Evolutionary conservation across 2,329 filamentous ascomycete species (phyloP), one percentile per base, ranked within the genome.

Genomic region (Coniochaeta sp.): DNA sequence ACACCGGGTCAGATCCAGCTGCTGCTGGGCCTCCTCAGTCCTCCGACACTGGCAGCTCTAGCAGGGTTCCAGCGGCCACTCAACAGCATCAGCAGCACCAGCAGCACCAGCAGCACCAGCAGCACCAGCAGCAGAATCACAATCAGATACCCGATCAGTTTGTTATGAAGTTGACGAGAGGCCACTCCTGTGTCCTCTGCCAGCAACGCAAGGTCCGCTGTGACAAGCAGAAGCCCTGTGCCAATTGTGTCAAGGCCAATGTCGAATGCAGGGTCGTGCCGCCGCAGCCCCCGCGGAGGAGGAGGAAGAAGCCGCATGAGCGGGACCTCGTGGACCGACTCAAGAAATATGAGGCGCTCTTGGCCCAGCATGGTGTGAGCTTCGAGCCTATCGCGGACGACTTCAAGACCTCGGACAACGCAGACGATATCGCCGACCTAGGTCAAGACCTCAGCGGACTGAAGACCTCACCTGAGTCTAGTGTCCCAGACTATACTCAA

Each of bases 181-280:
- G 79, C 53, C 79, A 80, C 55, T 81, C 78, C 54, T 92, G 88
- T 61, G 76, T 89, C 13, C 74, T 84, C 18, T 92, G 88, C 62
- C 86, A 91, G 63, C 85, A 87, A 64, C 81, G 86, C 55, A 90
- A 90, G 65, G 78, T 90, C 38, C 83, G 83, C 54, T 90, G 87
- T 66, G 83, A 89, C 66, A 86, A 85, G 67, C 81, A 77, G 58
- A 83, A 83, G 66, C 86, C 86, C 14, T 90, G 87, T 62, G 73
- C 78, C 60, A 85, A 86, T 66, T 89, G 86, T 62, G 71, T 82
- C 63, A 85, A 79, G 66, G 76, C 79, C 50, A 69, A 74, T 20
- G 77, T 77, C 28, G 78, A 87, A 57, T 90, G 83, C 63, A 74
- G 76, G 32, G 78, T 84, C 7, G 67, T 79, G 56, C 70, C 81